Evolutionary conservation across 768 basidiomycete genomes (phyloP).

Genomic region (Lactarius deliciosus): DNA sequence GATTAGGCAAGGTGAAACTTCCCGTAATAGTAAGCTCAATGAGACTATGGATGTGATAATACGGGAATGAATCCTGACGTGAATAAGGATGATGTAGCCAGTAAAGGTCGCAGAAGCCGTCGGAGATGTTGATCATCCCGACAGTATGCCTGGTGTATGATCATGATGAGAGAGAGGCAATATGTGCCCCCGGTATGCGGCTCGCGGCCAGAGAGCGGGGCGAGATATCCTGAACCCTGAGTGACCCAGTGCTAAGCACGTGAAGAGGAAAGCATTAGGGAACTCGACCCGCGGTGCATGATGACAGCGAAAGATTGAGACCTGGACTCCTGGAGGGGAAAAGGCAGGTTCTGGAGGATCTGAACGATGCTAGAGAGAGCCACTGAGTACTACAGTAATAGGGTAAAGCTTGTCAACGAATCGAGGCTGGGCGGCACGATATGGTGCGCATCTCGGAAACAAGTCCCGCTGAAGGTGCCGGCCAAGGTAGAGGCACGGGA

Average conservation of each 20-base stretch:
- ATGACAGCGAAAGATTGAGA: not conserved
- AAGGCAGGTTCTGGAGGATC: not conserved
- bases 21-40: not conserved
- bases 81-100: not conserved
- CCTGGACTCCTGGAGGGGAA: not conserved
- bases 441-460: not conserved
- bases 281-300: not conserved
- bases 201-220: not conserved
- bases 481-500: too few relatives aligned
- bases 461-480: not conserved
- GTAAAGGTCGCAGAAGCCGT: not conserved
- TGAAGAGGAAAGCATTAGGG: not conserved
- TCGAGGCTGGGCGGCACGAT: not conserved
- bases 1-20: not conserved
- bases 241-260: not conserved
- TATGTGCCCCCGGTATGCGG: not conserved
- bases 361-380: not conserved
- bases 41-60: not conserved
- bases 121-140: not conserved
- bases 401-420: too few relatives aligned
- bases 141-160: not conserved
- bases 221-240: too few relatives aligned
- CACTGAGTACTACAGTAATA: too few relatives aligned
- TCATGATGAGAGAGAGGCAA: too few relatives aligned
- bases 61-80: not conserved